These are phyloP conservation scores for Dionaea muscipula DNA, from an alignment of 179 eudicot genomes.

Conservation along the genomic window DNA sequence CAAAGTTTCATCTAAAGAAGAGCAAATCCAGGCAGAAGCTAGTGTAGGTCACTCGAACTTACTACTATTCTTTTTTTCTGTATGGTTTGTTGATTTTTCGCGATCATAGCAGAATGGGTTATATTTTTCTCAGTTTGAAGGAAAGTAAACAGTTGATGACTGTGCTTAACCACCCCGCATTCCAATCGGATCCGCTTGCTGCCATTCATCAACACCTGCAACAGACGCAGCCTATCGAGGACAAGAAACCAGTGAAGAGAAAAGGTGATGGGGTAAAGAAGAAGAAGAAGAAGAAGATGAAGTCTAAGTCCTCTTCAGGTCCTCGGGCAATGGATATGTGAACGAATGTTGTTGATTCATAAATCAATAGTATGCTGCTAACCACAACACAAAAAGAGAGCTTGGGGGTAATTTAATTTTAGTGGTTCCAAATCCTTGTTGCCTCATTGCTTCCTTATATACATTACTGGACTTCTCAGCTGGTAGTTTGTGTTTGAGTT, in stretches of 20 bases:
- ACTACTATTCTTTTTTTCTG: background rate
- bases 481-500: too few relatives aligned
- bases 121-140: slow-evolving; percentile 37
- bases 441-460: too few relatives aligned
- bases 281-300: slow-evolving; percentile 39
- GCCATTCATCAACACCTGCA: slow-evolving; percentile 69
- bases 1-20: slow-evolving; percentile 38
- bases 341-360: too few relatives aligned
- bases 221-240: slow-evolving; percentile 57
- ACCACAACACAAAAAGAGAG: too few relatives aligned
- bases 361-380: too few relatives aligned
- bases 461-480: too few relatives aligned
- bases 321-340: slow-evolving; percentile 55
- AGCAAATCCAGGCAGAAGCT: slow-evolving; percentile 55
- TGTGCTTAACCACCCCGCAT: slow-evolving; percentile 44
- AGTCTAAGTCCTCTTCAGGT: slow-evolving; percentile 26
- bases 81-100: background rate
- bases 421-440: too few relatives aligned
- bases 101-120: background rate
- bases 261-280: slow-evolving; percentile 25
- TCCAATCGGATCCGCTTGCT: slow-evolving; percentile 61
- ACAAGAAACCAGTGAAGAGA: slow-evolving; percentile 33
- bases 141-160: slow-evolving; percentile 47
- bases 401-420: too few relatives aligned
- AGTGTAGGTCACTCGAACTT: slow-evolving; percentile 39